These are phyloP conservation scores for Gypsophila paniculata DNA, from an alignment of 179 eudicot genomes.

Conservation along the genomic window DNA sequence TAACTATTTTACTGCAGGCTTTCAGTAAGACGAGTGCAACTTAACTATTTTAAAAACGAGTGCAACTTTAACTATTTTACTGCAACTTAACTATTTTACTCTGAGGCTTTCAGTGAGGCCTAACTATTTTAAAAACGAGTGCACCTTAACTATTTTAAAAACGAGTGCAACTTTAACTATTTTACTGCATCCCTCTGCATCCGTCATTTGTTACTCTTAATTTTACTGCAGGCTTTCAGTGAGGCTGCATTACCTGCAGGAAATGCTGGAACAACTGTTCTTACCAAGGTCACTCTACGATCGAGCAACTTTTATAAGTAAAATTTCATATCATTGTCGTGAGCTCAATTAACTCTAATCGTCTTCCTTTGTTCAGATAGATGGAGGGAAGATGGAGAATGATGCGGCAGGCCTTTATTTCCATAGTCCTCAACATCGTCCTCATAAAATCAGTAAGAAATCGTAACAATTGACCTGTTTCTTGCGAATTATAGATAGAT, in stretches of 20 bases:
- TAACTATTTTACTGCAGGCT: neutral
- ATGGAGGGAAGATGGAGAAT: conserved; percentile 3
- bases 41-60: no score
- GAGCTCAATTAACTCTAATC: neutral
- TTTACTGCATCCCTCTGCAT: no score
- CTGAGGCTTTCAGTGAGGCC: no score
- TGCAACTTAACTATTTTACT: no score
- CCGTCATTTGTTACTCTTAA: neutral
- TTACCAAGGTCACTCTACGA: conserved; percentile 3
- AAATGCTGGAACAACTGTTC: conserved; percentile 10
- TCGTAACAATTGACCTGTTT: neutral
- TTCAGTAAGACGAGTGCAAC: conserved; percentile 19
- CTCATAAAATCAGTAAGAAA: conserved; percentile 11
- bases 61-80: no score
- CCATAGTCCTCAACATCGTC: neutral
- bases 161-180: no score
- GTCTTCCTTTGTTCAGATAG: neutral
- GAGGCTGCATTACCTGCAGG: conserved; percentile 16
- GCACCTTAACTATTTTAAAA: no score
- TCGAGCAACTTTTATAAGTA: neutral
- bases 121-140: no score
- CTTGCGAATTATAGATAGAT: no score
- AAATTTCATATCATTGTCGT: neutral
- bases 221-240: neutral
- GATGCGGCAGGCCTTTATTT: neutral